Percentiles rank a stretch among this genome's conserved stretches.
Conservation (phyloP, 2,329 filamentous ascomycete genomes). For the Sporothrix pallida region DNA sequence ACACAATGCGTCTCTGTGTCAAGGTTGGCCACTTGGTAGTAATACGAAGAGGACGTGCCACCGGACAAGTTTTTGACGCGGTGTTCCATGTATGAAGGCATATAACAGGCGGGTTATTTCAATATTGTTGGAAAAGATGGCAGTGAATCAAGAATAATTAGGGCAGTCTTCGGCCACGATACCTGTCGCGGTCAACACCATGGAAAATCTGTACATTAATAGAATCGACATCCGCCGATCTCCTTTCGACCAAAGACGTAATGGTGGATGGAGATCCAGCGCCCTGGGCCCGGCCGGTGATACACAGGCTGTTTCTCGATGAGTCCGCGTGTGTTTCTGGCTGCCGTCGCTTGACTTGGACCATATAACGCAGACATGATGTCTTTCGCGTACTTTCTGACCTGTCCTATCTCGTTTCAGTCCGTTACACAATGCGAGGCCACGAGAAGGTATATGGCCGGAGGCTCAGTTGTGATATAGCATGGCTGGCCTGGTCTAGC, state of each 20-base stretch:
- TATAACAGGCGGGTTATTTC: not conserved
- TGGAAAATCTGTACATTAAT: too few species aligned
- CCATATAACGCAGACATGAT: too few species aligned
- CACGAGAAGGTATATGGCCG: not conserved
- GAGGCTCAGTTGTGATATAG: not conserved
- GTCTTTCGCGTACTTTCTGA: not conserved
- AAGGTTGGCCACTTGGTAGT: not conserved
- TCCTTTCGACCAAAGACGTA: not conserved
- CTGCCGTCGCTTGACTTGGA: not conserved
- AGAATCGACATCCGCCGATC: not conserved
- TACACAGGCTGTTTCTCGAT: not conserved
- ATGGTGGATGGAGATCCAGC: not conserved
- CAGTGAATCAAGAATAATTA: too few species aligned
- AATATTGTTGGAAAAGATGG: not conserved
- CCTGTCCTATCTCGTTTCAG: not conserved
- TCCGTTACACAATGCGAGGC: not conserved
- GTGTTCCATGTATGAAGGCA: not conserved
- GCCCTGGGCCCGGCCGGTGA: slow-evolving; percentile 3
- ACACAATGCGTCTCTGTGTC: not conserved
- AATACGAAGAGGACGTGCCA: slow-evolving; percentile 3
- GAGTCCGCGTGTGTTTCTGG: not conserved
- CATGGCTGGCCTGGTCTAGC: not conserved
- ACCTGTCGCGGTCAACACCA: too few species aligned
- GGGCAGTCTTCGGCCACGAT: too few species aligned
- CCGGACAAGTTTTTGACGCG: slow-evolving; percentile 10